Conservation (phyloP, 495 filamentous ascomycete genomes). For the Lentithecium fluviatile region DNA sequence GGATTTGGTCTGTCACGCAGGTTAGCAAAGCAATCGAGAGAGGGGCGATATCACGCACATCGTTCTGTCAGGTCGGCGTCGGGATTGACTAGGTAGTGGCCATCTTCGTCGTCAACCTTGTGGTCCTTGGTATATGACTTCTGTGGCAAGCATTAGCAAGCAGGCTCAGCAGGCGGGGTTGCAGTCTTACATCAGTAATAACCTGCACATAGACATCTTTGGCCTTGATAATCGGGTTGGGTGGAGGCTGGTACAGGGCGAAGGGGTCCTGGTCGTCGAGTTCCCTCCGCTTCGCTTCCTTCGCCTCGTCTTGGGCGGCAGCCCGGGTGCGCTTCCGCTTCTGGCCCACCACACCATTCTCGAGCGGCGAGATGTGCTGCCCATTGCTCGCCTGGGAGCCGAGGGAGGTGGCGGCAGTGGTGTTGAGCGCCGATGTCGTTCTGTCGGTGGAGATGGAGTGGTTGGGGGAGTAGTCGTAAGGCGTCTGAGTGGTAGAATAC, state of each 20-base stretch:
- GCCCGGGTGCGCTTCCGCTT: constrained; percentile 86
- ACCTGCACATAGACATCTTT: constrained; percentile 84
- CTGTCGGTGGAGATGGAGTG: constrained; percentile 79
- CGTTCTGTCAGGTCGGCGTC: constrained; percentile 79
- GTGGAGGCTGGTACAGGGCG: constrained; percentile 76
- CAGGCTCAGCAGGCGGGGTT: constrained; percentile 11
- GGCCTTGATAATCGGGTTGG: constrained; percentile 85
- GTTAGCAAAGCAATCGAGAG: constrained; percentile 6
- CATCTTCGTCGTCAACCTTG: constrained; percentile 90
- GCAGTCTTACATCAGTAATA: constrained; percentile 72
- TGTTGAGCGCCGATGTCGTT: constrained; percentile 73
- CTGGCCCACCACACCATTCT: constrained; percentile 62
- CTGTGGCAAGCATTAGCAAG: constrained; percentile 34
- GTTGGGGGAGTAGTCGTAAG: constrained; percentile 60
- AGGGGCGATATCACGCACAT: constrained; percentile 62
- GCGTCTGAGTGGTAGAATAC: constrained; percentile 69
- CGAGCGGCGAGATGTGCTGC: constrained; percentile 47
- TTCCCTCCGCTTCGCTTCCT: constrained; percentile 64
- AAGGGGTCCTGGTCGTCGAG: constrained; percentile 66
- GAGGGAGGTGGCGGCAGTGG: constrained; percentile 87
- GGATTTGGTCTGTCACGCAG: constrained; percentile 67
- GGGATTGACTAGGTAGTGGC: constrained; percentile 88
- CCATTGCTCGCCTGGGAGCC: constrained; percentile 64
- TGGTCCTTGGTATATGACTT: constrained; percentile 50
- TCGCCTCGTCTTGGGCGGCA: constrained; percentile 70